phyloP scores from a whole-genome alignment of 345 rosid species.

The Erysimum cheiranthoides region DNA sequence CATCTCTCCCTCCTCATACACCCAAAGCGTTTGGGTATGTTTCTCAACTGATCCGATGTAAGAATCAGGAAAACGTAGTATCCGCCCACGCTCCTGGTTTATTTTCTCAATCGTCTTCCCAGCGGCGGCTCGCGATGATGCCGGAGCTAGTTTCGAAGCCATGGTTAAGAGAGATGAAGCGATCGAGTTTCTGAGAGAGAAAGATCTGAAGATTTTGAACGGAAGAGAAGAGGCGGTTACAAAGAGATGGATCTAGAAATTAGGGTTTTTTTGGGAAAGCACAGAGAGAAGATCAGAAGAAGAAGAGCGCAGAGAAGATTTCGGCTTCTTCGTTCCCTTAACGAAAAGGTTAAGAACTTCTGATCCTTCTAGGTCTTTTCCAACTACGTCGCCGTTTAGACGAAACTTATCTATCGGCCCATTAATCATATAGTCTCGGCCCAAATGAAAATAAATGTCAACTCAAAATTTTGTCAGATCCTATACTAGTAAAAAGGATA shows the following conservation, averaged over 20 bases:
- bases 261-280: constrained; percentile 17
- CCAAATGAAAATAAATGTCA: too few relatives aligned
- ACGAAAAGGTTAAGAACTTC: too few relatives aligned
- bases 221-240: neutral
- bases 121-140: constrained; percentile 27
- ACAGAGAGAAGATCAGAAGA: neutral
- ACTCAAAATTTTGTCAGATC: too few relatives aligned
- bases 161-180: neutral
- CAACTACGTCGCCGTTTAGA: too few relatives aligned
- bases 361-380: too few relatives aligned
- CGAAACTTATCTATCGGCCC: too few relatives aligned
- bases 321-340: too few relatives aligned
- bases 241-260: neutral
- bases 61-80: constrained; percentile 94
- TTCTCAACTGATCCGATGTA: constrained; percentile 97
- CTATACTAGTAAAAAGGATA: too few relatives aligned
- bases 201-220: constrained; percentile 13
- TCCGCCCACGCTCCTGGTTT: constrained; percentile 99
- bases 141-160: constrained; percentile 47
- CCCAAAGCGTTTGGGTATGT: constrained; percentile 86
- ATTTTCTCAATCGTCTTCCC: constrained; percentile 84
- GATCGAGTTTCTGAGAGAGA: constrained; percentile 48
- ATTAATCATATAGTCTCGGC: too few relatives aligned
- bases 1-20: constrained; percentile 75
- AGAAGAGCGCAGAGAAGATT: neutral